Evolutionary conservation across 139 green algal species (phyloP).

Genomic region (Chlamydomonas applanata): DNA sequence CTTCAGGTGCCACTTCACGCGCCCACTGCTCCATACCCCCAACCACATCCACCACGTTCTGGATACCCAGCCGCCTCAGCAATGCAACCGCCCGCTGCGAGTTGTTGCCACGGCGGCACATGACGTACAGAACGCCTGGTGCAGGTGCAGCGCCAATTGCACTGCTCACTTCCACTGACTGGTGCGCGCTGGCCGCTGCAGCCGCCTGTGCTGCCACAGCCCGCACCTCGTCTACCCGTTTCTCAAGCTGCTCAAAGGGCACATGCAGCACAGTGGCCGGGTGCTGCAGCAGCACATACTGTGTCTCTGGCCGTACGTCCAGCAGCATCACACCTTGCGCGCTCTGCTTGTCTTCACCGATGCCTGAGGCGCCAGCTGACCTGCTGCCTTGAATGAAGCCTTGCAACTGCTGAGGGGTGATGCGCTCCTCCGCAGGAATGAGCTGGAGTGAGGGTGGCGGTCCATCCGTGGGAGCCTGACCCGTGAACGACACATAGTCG

Average conservation of each 20-base stretch:
- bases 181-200: background rate
- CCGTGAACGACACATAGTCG: constrained; percentile 82
- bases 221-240: constrained; percentile 24
- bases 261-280: constrained; percentile 43
- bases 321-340: constrained; percentile 46
- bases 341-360: too few species aligned
- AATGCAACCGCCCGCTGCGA: constrained; percentile 80
- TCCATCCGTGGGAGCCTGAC: constrained; percentile 13
- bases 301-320: constrained; percentile 73
- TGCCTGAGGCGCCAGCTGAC: too few species aligned
- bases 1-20: constrained; percentile 50
- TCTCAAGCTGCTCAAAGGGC: constrained; percentile 45
- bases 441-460: background rate
- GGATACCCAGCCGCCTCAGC: constrained; percentile 62
- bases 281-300: constrained; percentile 66
- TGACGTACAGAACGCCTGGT: constrained; percentile 62
- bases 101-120: constrained; percentile 93
- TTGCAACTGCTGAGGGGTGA: constrained; percentile 1
- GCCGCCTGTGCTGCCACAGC: background rate
- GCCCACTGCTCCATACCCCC: constrained; percentile 83
- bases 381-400: background rate
- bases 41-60: constrained; percentile 66
- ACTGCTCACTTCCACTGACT: background rate
- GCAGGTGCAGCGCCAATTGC: background rate
- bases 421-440: background rate